A percentile compares a stretch with the other conserved stretches of the same genome.
phyloP scores from a whole-genome alignment of 495 filamentous ascomycete genomes.

The Talaromyces nanjingensis region DNA sequence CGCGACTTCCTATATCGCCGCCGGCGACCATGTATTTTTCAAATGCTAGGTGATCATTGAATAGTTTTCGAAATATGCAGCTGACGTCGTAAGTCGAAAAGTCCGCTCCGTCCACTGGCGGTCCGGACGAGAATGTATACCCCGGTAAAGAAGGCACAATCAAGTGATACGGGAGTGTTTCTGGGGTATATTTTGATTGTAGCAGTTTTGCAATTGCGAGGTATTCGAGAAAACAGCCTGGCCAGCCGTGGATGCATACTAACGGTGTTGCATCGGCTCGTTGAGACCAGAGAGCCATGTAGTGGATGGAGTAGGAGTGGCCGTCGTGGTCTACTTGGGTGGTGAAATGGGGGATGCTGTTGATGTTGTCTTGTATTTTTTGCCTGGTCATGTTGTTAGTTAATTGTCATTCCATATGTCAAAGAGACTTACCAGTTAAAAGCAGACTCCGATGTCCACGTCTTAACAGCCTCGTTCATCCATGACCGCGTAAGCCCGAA shows the following conservation, averaged over 20 bases:
- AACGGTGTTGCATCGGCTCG: conserved; percentile 41
- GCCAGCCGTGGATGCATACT: conserved; percentile 49
- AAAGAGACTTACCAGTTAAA: conserved; percentile 3
- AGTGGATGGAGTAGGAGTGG: not conserved
- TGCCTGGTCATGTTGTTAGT: not conserved
- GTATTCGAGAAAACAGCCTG: conserved; percentile 26
- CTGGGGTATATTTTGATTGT: conserved; percentile 34
- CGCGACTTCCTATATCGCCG: conserved; percentile 46
- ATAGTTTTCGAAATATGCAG: conserved; percentile 31
- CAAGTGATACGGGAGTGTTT: conserved; percentile 47
- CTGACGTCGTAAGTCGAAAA: conserved; percentile 20
- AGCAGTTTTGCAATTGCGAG: conserved; percentile 26
- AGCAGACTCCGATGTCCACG: not conserved
- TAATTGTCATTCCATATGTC: not conserved
- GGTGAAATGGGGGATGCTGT: conserved; percentile 4
- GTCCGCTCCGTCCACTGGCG: conserved; percentile 32
- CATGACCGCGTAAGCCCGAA: not conserved
- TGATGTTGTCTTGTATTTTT: not conserved
- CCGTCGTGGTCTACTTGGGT: not conserved
- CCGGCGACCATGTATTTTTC: conserved; percentile 45
- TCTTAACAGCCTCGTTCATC: not conserved
- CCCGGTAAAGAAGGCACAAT: conserved; percentile 49
- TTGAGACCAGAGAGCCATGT: not conserved
- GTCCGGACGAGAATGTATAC: conserved; percentile 41
- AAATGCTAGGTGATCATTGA: conserved; percentile 47